Conservation (phyloP, 2,329 filamentous ascomycete species). For the Penicillium hesseltinei region DNA sequence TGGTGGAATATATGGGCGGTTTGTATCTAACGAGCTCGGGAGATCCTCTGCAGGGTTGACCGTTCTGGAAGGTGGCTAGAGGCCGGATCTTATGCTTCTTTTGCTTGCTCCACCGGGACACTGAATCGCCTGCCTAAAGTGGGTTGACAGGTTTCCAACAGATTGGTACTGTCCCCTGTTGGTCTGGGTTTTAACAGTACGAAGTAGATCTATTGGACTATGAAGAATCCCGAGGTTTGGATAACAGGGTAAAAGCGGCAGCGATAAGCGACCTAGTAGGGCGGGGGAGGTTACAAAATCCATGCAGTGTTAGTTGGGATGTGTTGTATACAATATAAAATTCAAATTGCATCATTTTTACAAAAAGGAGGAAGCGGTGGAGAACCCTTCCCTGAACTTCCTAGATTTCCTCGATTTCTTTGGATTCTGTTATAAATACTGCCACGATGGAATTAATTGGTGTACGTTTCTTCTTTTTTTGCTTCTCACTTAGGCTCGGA, state of each 20-base stretch:
- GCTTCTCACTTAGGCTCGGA: not conserved
- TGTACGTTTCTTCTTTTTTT: not conserved
- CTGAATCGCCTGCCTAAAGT: conserved; percentile 25
- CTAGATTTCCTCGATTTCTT: not conserved
- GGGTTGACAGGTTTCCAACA: conserved; percentile 18
- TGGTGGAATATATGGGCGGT: conserved; percentile 4
- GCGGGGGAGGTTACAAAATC: not conserved
- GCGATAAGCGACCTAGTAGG: conserved; percentile 8
- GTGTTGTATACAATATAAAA: not conserved
- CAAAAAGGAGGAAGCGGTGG: not conserved
- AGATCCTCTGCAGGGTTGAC: conserved; percentile 24
- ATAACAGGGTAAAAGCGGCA: not conserved
- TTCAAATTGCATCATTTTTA: not conserved
- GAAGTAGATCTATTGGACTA: conserved; percentile 4
- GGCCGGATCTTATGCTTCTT: conserved; percentile 24
- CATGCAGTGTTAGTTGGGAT: not conserved
- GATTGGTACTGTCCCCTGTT: conserved; percentile 1
- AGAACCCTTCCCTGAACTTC: not conserved
- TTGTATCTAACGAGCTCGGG: conserved; percentile 4
- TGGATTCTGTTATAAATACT: not conserved
- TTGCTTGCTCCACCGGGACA: conserved; percentile 18
- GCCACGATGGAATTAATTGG: not conserved
- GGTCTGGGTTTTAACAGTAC: conserved; percentile 6
- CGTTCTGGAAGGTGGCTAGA: conserved; percentile 27
- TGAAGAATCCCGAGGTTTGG: conserved; percentile 1